These are phyloP conservation scores for Apiotrichum mycotoxinovorans DNA, from an alignment of 1,284 basidiomycete species.

Conservation along the genomic window DNA sequence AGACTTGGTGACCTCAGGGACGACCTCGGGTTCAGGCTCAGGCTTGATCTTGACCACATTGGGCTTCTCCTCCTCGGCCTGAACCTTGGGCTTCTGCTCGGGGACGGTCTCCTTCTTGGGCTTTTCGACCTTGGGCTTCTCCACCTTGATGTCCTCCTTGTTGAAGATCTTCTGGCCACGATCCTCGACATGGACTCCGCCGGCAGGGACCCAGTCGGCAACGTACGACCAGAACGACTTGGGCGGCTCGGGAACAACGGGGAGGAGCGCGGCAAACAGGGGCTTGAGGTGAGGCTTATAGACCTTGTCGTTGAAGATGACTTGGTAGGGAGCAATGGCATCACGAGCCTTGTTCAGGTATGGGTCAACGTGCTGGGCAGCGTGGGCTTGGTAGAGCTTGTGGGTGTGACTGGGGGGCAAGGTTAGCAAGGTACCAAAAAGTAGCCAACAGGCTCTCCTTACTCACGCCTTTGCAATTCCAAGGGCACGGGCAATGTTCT, in stretches of 20 bases:
- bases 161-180: slow-evolving; percentile 6
- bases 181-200: slow-evolving; percentile 15
- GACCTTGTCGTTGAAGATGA: slow-evolving; percentile 19
- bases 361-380: slow-evolving; percentile 33
- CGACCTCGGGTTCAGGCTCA: slow-evolving; percentile 2
- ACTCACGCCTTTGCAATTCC: slow-evolving; percentile 34
- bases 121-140: slow-evolving; percentile 3
- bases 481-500: slow-evolving; percentile 8
- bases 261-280: slow-evolving; percentile 28
- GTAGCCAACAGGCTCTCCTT: too few species aligned
- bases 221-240: slow-evolving; percentile 39
- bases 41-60: not conserved
- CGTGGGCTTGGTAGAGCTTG: slow-evolving; percentile 29
- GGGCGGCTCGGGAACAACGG: slow-evolving; percentile 23
- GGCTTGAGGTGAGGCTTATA: slow-evolving; percentile 40
- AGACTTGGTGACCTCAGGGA: not conserved
- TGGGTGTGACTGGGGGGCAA: slow-evolving; percentile 16
- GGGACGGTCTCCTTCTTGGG: slow-evolving; percentile 3
- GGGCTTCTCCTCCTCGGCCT: slow-evolving; percentile 1
- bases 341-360: slow-evolving; percentile 24
- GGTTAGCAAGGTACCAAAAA: not conserved
- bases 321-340: slow-evolving; percentile 18
- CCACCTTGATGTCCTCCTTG: not conserved
- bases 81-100: slow-evolving; percentile 9
- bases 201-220: slow-evolving; percentile 34